Conservation (phyloP, 495 filamentous ascomycete species). For the Bombardia bombarda region DNA sequence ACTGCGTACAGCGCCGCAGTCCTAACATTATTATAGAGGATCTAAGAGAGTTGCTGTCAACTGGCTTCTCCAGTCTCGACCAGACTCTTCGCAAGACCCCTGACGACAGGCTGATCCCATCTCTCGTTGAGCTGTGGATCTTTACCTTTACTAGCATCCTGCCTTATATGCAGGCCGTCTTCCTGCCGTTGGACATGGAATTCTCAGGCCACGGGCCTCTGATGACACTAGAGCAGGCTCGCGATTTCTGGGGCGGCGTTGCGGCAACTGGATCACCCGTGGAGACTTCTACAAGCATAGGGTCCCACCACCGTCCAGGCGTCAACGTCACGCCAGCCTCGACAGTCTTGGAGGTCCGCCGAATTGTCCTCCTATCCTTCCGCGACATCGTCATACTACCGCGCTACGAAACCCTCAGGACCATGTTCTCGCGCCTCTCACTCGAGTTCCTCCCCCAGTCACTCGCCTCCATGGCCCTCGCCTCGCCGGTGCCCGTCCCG, state of each 20-base stretch:
- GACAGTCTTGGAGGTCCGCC: constrained; percentile 70
- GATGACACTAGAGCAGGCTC: constrained; percentile 65
- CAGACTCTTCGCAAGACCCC: constrained; percentile 66
- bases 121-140: constrained; percentile 89
- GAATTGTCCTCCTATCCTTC: constrained; percentile 82
- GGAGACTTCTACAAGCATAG: constrained; percentile 2
- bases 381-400: constrained; percentile 82
- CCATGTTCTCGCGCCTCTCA: constrained; percentile 82
- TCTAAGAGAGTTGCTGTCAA: constrained; percentile 66
- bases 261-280: constrained; percentile 14
- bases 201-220: constrained; percentile 77
- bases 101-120: constrained; percentile 76
- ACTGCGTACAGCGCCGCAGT: constrained; percentile 59
- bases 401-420: constrained; percentile 75
- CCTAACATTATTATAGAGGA: constrained; percentile 70
- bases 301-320: constrained; percentile 10
- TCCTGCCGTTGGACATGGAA: constrained; percentile 88
- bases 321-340: constrained; percentile 30
- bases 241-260: constrained; percentile 78
- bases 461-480: constrained; percentile 36
- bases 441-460: constrained; percentile 72
- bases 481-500: constrained; percentile 30
- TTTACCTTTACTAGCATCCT: constrained; percentile 82
- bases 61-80: constrained; percentile 81
- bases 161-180: constrained; percentile 93